Percentiles rank a stretch among this genome's conserved stretches.
phyloP scores from a whole-genome alignment of 2,329 filamentous ascomycete species.

The Pezicula radicicola region DNA sequence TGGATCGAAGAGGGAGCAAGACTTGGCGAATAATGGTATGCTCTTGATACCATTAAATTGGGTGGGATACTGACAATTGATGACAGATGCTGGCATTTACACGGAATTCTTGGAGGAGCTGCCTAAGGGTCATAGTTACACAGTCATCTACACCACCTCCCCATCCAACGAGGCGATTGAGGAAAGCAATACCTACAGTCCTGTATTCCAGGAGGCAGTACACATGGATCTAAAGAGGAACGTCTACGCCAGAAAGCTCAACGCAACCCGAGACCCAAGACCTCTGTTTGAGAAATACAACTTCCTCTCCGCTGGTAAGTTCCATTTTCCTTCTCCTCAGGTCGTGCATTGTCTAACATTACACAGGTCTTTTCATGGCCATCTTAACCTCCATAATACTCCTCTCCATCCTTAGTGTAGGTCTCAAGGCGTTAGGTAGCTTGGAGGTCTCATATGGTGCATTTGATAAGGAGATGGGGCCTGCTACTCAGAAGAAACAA shows the following conservation, averaged over 20 bases:
- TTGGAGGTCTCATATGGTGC: slow-evolving; percentile 90
- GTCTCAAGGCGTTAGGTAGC: slow-evolving; percentile 71
- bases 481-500: slow-evolving; percentile 83
- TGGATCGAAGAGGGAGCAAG: slow-evolving; percentile 36
- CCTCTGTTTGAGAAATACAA: slow-evolving; percentile 89
- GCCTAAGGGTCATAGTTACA: slow-evolving; percentile 49
- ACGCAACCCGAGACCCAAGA: slow-evolving; percentile 40
- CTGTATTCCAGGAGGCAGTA: slow-evolving; percentile 58
- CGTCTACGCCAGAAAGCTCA: slow-evolving; percentile 30
- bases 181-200: slow-evolving; percentile 56
- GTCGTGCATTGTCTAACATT: slow-evolving; percentile 3
- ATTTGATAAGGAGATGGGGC: slow-evolving; percentile 94
- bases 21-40: slow-evolving; percentile 48
- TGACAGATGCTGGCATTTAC: slow-evolving; percentile 23
- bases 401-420: slow-evolving; percentile 74
- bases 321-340: not conserved
- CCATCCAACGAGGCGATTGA: slow-evolving; percentile 36
- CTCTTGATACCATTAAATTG: not conserved
- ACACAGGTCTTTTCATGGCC: slow-evolving; percentile 82
- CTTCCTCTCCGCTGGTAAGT: slow-evolving; percentile 82
- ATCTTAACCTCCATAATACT: slow-evolving; percentile 69
- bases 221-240: slow-evolving; percentile 73
- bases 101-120: slow-evolving; percentile 32
- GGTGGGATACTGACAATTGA: not conserved
- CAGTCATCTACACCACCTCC: slow-evolving; percentile 72